Base-by-base conservation (phyloP, 2,329 filamentous ascomycete species). In the Alternaria alternata region DNA sequence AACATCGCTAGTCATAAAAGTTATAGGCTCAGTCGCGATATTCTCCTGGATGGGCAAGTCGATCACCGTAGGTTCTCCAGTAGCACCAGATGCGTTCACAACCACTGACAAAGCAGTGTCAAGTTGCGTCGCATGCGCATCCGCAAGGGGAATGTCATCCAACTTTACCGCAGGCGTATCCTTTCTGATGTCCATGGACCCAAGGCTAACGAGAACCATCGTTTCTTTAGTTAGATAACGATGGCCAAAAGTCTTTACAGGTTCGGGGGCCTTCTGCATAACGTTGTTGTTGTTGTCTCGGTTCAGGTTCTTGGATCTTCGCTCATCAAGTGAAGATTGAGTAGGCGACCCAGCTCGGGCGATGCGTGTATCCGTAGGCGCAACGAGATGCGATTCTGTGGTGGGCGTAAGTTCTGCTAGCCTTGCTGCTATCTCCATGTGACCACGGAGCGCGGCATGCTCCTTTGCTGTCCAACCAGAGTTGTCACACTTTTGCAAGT, bases 381-480 rank as follows among this genome's bases (percentile, higher is more conserved):
- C 73, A 66, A 58, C 72, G 44, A 54, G 72, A 43, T 52, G 74
- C 44, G 61, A 69, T n/a, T 44, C 53, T 12, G 77, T 73, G 5
- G 71, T 61, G n/a, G 80, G 79, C 11, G 80, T 86, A 43, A 90
- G 81, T 34, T 86, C 80, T 12, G 86, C 86, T 20, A 98, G 84
- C 36, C 88, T 85, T 44, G 85, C 83, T 6, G 93, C 92, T 72
- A 98, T 93, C 1, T 87, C 84, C 67, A 98, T 86, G 76, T 99
- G 94, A 0, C 95, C 95, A 75, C 95, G 86, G 52, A 99, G 81
- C 0, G 94, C 91, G 24, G 95, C 94, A 77, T 99, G 95, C 75
- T 99, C 95, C 75, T 90, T 93, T 1, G 94, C 91, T 3, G 91
- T 95, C 95, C 95, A 99, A 8, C 94, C 94, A 44, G 93, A 97